Conservation (phyloP, 345 rosid genomes). For the Stellera chamaejasme region DNA sequence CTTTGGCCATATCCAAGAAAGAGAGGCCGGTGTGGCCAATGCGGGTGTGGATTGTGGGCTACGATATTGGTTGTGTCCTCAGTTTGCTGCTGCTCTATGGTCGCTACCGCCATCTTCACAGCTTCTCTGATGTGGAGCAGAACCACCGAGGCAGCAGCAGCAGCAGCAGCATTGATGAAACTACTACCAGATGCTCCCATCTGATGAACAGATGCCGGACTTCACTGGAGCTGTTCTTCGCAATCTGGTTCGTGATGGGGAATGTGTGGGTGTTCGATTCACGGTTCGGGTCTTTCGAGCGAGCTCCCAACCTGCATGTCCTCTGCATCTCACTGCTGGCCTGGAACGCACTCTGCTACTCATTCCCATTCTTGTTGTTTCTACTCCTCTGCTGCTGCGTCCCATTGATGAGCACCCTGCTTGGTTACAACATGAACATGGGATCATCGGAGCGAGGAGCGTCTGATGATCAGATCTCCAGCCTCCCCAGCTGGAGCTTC, state of each 20-base stretch:
- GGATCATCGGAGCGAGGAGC: slow-evolving; percentile 77
- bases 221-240: slow-evolving; percentile 90
- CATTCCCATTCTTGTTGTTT: slow-evolving; percentile 86
- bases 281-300: slow-evolving; percentile 66
- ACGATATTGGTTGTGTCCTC: slow-evolving; percentile 68
- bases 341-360: slow-evolving; percentile 89
- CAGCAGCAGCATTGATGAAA: slow-evolving; percentile 33
- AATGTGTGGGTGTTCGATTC: slow-evolving; percentile 98
- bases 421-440: slow-evolving; percentile 93
- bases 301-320: slow-evolving; percentile 78
- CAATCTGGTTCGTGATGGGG: slow-evolving; percentile 99
- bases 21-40: slow-evolving; percentile 94
- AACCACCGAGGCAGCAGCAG: slow-evolving; percentile 38
- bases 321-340: slow-evolving; percentile 87
- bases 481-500: slow-evolving; percentile 74
- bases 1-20: slow-evolving; percentile 51
- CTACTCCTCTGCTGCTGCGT: slow-evolving; percentile 82
- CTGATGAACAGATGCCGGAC: slow-evolving; percentile 92
- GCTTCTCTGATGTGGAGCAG: slow-evolving; percentile 56
- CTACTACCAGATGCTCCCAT: slow-evolving; percentile 47
- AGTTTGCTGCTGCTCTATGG: slow-evolving; percentile 64
- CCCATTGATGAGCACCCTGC: slow-evolving; percentile 64
- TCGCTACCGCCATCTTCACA: slow-evolving; percentile 42
- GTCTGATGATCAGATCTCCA: slow-evolving; percentile 81
- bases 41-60: slow-evolving; percentile 78